Base-by-base conservation (phyloP, 306 rosid species). In the Cotoneaster glaucophyllus region DNA sequence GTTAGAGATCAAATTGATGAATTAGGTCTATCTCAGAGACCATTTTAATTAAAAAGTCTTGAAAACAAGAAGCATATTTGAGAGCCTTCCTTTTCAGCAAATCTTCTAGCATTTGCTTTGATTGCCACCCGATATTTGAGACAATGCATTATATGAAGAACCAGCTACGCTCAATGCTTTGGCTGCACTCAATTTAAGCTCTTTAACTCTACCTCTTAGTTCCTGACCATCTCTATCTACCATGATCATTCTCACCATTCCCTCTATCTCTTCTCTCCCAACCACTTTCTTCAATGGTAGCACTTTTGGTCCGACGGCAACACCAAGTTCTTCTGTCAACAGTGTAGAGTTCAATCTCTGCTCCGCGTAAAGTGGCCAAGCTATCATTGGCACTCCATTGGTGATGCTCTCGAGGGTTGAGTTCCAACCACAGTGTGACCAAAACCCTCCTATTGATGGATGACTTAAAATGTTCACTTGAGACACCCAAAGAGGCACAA, bases 291-390 rank as follows among this genome's bases (percentile, higher is more conserved):
- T 64, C 29, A 15, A 18, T 64, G 71, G 82, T 1, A 58, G 43
- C 6, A 77, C 80, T 24, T 75, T 34, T 19, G 80, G 44, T 18
- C 64, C 12, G 22, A 80, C 64, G 3, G 80, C 83, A 58, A 73
- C 73, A 32, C 88, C 85, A 10, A 72, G 54, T 41, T 88, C 91
- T 71, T 89, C 89, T 15, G 81, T 75, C 58, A 86, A 22, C 74
- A 83, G 2, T 11, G 82, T 24, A 0, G 91, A 88, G 24, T 85
- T 91, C 89, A 91, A 80, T 66, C 70, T 79, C 78, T 90, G 90
- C 87, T 90, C 91, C 0, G 90, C 86, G 12, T 86, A 85, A 0
- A 91, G 74, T 0, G 96, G 93, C 90, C 96, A 90, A 7, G 81
- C 85, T 2, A 88, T 65, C 78, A 88, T 79, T 0, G 89, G 90